Conservation (phyloP, 768 basidiomycete genomes). For the Xerocomellus dryophilus region DNA sequence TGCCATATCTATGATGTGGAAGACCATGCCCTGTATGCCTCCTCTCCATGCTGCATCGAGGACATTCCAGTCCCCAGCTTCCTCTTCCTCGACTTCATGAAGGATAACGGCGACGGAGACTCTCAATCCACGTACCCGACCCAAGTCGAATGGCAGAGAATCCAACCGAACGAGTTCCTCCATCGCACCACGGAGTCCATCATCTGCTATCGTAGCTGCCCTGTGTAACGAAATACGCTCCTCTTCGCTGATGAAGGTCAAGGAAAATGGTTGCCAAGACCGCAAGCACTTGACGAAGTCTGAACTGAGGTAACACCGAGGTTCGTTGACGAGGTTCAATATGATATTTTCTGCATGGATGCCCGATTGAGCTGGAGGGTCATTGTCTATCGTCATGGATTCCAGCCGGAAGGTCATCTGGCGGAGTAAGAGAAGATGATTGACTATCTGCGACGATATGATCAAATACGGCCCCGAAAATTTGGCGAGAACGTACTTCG, state of each 20-base stretch:
- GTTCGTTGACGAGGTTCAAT: constrained; percentile 56
- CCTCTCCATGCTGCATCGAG: constrained; percentile 62
- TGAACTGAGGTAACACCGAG: constrained; percentile 54
- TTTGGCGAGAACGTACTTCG: constrained; percentile 44
- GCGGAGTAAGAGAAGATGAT: constrained; percentile 66
- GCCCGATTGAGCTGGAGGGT: constrained; percentile 58
- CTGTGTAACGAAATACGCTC: constrained; percentile 59
- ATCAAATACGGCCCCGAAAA: constrained; percentile 19
- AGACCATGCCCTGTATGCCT: constrained; percentile 53
- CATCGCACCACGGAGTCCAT: constrained; percentile 60
- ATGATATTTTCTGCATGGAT: constrained; percentile 70
- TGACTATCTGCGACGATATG: constrained; percentile 54
- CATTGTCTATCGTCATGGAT: constrained; percentile 65
- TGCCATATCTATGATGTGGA: constrained; percentile 54
- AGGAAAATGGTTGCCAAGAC: constrained; percentile 57
- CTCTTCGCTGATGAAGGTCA: constrained; percentile 59
- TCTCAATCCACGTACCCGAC: constrained; percentile 56
- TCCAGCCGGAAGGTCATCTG: constrained; percentile 71
- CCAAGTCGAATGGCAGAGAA: constrained; percentile 38
- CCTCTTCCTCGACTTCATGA: constrained; percentile 48
- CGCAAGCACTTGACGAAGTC: constrained; percentile 60
- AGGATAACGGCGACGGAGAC: constrained; percentile 59
- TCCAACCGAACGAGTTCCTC: constrained; percentile 48
- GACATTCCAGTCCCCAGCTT: constrained; percentile 53
- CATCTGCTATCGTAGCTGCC: constrained; percentile 64